Conservation (phyloP, 805 yeast species). For the Candida boleticola region DNA sequence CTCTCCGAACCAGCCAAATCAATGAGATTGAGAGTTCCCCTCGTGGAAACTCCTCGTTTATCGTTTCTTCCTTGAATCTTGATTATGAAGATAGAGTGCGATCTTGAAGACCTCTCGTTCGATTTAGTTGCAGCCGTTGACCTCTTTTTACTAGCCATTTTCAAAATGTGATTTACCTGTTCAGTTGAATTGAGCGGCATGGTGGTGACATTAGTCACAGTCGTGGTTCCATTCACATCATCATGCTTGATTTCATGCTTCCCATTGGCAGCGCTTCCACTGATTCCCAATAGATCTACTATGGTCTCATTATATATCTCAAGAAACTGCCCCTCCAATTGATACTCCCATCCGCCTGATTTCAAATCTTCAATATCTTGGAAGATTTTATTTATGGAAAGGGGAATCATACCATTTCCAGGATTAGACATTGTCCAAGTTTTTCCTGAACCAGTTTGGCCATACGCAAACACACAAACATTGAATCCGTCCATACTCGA, state of each 20-base stretch:
- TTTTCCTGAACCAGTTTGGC: conserved; percentile 96
- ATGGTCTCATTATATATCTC: conserved; percentile 88
- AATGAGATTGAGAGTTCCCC: conserved; percentile 73
- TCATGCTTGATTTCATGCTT: conserved; percentile 77
- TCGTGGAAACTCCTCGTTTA: conserved; percentile 33
- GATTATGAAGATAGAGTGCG: conserved; percentile 80
- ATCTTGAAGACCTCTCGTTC: conserved; percentile 85
- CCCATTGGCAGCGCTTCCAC: conserved; percentile 10
- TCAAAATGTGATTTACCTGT: conserved; percentile 51
- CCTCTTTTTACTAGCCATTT: conserved; percentile 57
- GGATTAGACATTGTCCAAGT: conserved; percentile 82
- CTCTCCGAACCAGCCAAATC: conserved; percentile 95
- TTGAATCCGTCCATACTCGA: conserved; percentile 79
- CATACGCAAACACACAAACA: conserved; percentile 94
- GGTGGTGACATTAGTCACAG: conserved; percentile 57
- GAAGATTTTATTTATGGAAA: conserved; percentile 71
- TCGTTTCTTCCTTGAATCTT: conserved; percentile 54
- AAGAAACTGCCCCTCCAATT: conserved; percentile 68
- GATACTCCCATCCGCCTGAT: conserved; percentile 61
- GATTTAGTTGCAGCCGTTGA: conserved; percentile 79
- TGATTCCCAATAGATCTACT: conserved; percentile 56
- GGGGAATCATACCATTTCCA: conserved; percentile 76
- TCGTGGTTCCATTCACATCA: conserved; percentile 48
- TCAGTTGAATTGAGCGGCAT: conserved; percentile 44
- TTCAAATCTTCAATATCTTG: conserved; percentile 46